Evolutionary conservation across 345 rosid genomes (phyloP), one percentile per base, ranked within the genome.

Genomic region (Hypericum perforatum): DNA sequence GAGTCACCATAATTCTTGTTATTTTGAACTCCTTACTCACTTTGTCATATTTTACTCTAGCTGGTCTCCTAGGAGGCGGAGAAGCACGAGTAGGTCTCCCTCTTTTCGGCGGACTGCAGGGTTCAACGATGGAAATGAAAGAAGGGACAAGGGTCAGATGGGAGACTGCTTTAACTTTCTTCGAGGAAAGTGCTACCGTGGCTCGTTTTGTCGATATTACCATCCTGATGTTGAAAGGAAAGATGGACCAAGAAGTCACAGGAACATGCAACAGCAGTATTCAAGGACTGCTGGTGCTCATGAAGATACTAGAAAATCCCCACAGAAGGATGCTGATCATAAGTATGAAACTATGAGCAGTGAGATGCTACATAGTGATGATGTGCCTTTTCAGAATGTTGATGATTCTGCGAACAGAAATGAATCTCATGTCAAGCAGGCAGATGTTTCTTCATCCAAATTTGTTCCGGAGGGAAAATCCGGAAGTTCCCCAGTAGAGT

Each of bases 111-210:
- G 58, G 56, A 39, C 40, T 0, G 57, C 59, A 45, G 66, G 65
- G 38, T 54, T 59, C 9, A 22, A 49, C 43, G 56, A 55, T 54
- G 64, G 63, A 54, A 63, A 41, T 62, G 44, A 36, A 14, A 64
- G 73, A 60, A 16, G 57, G 57, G 70, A 41, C 41, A 77, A 62
- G 50, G 65, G 69, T 57, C 76, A 60, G 47, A 62, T 45, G 57
- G 66, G 53, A 36, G 66, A 57, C 11, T 82, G 89, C 67, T 79
- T 82, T 62, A 74, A 82, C 67, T 82, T 72, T 63, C 66, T 57
- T 49, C 74, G 81, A 12, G 81, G 89, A 52, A 75, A 62, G 73
- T 82, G 89, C 68, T 58, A 68, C 16, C 85, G 85, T 7, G 85
- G 83, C 58, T 68, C 75, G 22, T 70, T 77, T 14, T 82, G 85